Evolutionary conservation across 225 moss, liverwort and hornwort species (phyloP).

Genomic region (Bryum argenteum): DNA sequence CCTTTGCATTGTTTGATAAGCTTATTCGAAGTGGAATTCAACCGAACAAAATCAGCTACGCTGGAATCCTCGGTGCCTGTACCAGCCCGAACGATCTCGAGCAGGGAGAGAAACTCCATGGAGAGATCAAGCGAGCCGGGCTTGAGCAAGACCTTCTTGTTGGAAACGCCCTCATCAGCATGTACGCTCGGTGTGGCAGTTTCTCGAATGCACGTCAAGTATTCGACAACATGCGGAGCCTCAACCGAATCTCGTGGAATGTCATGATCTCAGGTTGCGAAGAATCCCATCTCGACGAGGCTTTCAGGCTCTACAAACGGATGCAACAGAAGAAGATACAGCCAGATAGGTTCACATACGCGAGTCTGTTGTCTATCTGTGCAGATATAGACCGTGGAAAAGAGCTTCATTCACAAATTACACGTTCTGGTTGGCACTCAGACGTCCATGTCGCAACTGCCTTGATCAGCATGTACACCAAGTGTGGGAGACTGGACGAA

Average conservation of each 20-base stretch:
- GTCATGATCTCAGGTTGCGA: slow-evolving; percentile 50
- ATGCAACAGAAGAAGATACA: slow-evolving; percentile 48
- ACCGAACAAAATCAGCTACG: slow-evolving; percentile 54
- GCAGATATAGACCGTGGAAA: slow-evolving; percentile 45
- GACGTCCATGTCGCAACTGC: slow-evolving; percentile 53
- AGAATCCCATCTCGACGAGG: slow-evolving; percentile 35
- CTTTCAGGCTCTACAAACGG: slow-evolving; percentile 40
- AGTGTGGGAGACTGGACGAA: slow-evolving; percentile 51
- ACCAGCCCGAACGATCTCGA: slow-evolving; percentile 40
- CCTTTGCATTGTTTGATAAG: slow-evolving; percentile 41
- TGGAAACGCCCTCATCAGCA: slow-evolving; percentile 57
- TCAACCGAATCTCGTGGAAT: slow-evolving; percentile 48
- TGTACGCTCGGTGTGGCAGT: slow-evolving; percentile 63
- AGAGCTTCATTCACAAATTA: slow-evolving; percentile 46
- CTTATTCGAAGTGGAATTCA: slow-evolving; percentile 41
- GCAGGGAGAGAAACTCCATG: slow-evolving; percentile 45
- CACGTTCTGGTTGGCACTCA: slow-evolving; percentile 32
- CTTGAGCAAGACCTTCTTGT: slow-evolving; percentile 51
- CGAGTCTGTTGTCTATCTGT: slow-evolving; percentile 48
- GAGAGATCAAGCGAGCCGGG: slow-evolving; percentile 46
- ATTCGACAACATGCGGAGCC: slow-evolving; percentile 44
- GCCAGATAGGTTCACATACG: slow-evolving; percentile 53
- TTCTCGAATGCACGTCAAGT: slow-evolving; percentile 49
- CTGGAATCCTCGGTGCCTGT: slow-evolving; percentile 54
- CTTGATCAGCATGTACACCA: slow-evolving; percentile 60